These are phyloP conservation scores for Aotearoamyces nothofagi DNA, from an alignment of 2,329 filamentous ascomycete genomes.

Conservation along the genomic window DNA sequence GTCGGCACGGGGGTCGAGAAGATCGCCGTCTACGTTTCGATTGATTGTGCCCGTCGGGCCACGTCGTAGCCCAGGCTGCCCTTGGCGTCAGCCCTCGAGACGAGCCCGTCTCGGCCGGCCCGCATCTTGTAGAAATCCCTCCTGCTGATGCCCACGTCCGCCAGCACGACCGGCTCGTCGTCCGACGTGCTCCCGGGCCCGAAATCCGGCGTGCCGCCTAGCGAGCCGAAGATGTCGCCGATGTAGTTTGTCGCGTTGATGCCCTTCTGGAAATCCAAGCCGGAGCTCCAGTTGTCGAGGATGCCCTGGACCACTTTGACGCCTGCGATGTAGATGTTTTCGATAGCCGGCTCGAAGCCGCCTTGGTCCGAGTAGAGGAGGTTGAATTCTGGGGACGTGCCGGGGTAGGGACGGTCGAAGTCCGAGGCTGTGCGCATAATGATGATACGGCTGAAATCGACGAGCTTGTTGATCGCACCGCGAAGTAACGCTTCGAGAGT, in stretches of 20 bases:
- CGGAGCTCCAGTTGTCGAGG: constrained; percentile 38
- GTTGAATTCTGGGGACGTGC: constrained; percentile 39
- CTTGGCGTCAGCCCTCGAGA: no score
- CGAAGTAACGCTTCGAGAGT: constrained; percentile 50
- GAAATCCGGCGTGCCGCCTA: constrained; percentile 52
- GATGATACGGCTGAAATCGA: constrained; percentile 53
- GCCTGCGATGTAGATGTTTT: constrained; percentile 53
- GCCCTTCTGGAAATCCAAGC: constrained; percentile 36
- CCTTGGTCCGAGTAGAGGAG: constrained; percentile 45
- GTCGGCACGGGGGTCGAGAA: no score
- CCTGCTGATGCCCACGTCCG: not conserved
- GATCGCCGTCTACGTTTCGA: no score
- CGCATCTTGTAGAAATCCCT: not conserved
- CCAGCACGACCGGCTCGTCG: not conserved
- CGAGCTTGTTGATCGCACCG: constrained; percentile 35
- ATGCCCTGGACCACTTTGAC: constrained; percentile 51
- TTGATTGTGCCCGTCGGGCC: not conserved
- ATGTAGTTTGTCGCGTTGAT: constrained; percentile 48
- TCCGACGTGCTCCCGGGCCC: constrained; percentile 26
- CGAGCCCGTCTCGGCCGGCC: not conserved
- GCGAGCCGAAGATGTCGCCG: constrained; percentile 54
- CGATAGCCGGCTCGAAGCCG: constrained; percentile 44
- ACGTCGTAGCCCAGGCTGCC: not conserved
- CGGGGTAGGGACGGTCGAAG: constrained; percentile 54
- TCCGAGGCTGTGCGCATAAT: constrained; percentile 55